phyloP scores from a whole-genome alignment of 23 red algal genomes.

The Gracilaria vermiculophylla region DNA sequence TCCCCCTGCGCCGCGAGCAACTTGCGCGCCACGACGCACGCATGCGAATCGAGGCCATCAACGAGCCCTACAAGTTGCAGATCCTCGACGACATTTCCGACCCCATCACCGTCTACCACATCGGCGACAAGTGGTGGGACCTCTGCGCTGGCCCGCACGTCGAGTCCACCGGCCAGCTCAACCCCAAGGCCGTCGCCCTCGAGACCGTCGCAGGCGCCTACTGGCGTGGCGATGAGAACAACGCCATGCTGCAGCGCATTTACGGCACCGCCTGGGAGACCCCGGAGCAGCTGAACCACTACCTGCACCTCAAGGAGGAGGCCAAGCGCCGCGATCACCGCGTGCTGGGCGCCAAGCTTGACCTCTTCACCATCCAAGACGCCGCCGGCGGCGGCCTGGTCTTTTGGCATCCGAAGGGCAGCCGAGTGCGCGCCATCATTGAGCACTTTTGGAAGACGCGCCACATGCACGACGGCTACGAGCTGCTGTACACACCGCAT shows the following conservation, averaged over 20 bases:
- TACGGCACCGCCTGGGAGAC: conserved; percentile 97
- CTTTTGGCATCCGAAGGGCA: conserved; percentile 99
- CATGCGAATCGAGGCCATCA: conserved; percentile 55
- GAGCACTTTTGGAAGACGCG: conserved; percentile 94
- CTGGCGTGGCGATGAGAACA: conserved; percentile 98
- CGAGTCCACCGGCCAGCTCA: conserved; percentile 85
- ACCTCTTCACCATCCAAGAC: conserved; percentile 88
- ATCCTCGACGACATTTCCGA: conserved; percentile 81
- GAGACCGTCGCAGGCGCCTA: conserved; percentile 96
- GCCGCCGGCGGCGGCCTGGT: conserved; percentile 96
- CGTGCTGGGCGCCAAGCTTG: conserved; percentile 83
- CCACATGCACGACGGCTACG: conserved; percentile 83
- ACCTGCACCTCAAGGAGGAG: conserved; percentile 87
- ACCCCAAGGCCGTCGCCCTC: conserved; percentile 74
- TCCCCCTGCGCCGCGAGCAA: conserved; percentile 85
- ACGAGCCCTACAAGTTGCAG: conserved; percentile 96
- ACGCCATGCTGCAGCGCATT: conserved; percentile 94
- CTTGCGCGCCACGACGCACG: conserved; percentile 75
- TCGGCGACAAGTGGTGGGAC: conserved; percentile 99
- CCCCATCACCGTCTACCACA: conserved; percentile 94
- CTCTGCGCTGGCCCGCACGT: conserved; percentile 98
- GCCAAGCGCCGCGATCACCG: conserved; percentile 96
- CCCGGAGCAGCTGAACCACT: conserved; percentile 83
- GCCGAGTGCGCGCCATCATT: conserved; percentile 78
- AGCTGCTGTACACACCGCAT: conserved; percentile 95